Base-by-base conservation (phyloP, 768 basidiomycete genomes). In the Lactarius quietus region DNA sequence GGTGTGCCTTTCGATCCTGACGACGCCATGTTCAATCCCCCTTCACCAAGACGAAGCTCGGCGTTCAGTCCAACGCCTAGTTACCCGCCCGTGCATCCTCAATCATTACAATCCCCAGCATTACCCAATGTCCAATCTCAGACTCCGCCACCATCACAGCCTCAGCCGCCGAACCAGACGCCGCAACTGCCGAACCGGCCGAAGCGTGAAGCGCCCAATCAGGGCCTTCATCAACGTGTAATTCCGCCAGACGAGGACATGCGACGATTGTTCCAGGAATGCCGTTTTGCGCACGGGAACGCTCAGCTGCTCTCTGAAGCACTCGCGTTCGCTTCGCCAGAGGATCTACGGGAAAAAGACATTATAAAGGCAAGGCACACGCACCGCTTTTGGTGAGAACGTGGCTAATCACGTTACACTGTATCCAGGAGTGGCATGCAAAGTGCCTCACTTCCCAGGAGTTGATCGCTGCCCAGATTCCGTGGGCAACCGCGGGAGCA, bases 171-270 rank as follows among this genome's bases (percentile, higher is more conserved):
- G 26, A 31, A 56, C 10, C 64, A 61, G 20, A 20, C 59, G 15
- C 48, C 26, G 31, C 54, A 54, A 45, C 54, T 17, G 26, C 59
- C 65, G n/a, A 23, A 33, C 10, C 41, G 61, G 62, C 68, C 72
- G 36, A 72, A 70, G 43, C 68, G 63, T 3, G 61, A 58, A 14
- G 70, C 71, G 57, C 72, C 74, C 18, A 76, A 74, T 52, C 77
- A 62, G 20, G 51, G 35, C 33, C 64, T 51, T 29, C 15, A 62
- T 9, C 65, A 74, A 57, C 78, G 76, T 43, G 76, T 86, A 53
- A 84, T 95, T 39, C 87, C 93, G 0, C 83, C 77, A 23, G 92
- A 95, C 45, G 93, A 96, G 70, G 92, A 97, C 70, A 90, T 94
- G 57, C 81, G 88, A 15, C 81, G 90, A 18, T 75, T 97, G 57